Conservation (phyloP, 805 yeast genomes). For the Candida takata region DNA sequence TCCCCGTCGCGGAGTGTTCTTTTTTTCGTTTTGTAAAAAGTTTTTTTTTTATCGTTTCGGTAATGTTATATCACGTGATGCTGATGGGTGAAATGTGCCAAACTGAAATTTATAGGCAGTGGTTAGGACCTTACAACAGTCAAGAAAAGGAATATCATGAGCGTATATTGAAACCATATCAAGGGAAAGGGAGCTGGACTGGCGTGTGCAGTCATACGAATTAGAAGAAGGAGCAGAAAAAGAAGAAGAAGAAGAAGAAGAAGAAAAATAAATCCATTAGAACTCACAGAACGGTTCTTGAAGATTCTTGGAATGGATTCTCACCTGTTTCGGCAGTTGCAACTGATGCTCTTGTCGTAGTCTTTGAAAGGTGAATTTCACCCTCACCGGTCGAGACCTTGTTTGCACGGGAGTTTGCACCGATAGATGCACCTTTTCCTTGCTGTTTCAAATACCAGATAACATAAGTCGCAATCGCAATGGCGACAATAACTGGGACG, state of each 20-base stretch:
- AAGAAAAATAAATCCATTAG: too few species aligned
- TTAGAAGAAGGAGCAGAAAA: too few species aligned
- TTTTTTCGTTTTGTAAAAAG: neutral
- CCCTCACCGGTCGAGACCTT: slow-evolving; percentile 5
- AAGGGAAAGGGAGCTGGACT: too few species aligned
- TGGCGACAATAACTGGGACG: slow-evolving; percentile 33
- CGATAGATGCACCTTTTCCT: slow-evolving; percentile 7
- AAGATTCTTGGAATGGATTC: slow-evolving; percentile 24
- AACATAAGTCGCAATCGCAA: slow-evolving; percentile 25
- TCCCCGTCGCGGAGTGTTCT: slow-evolving; percentile 21
- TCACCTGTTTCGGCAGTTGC: slow-evolving; percentile 20
- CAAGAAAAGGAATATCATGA: too few species aligned
- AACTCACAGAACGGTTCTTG: slow-evolving; percentile 22
- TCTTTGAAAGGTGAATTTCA: slow-evolving; percentile 21
- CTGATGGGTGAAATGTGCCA: too few species aligned
- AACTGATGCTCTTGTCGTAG: slow-evolving; percentile 17
- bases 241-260: too few species aligned
- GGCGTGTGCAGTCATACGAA: too few species aligned
- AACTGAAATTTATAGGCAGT: too few species aligned
- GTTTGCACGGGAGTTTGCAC: slow-evolving; percentile 3
- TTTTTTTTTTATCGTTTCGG: too few species aligned
- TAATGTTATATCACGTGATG: too few species aligned
- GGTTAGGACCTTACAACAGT: too few species aligned
- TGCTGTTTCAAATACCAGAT: slow-evolving; percentile 26
- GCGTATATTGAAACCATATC: too few species aligned